phyloP scores from a whole-genome alignment of 2,329 filamentous ascomycete species.

The Xylariaceae sp. region DNA sequence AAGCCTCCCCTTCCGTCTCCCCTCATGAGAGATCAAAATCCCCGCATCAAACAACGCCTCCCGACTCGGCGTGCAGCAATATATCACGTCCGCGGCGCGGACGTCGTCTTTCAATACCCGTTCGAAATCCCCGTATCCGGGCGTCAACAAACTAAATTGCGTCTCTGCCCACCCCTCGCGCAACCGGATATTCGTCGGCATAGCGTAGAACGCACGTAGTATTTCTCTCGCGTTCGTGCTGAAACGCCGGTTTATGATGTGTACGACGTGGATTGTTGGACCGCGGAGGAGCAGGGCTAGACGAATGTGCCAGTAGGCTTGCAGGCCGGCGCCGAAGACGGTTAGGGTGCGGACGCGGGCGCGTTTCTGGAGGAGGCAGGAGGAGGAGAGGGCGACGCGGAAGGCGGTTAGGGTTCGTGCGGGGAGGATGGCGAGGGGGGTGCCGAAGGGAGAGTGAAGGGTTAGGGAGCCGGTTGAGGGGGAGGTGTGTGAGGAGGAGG shows the following conservation, averaged over 20 bases:
- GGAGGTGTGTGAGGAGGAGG: slow-evolving; percentile 40
- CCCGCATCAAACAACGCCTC: slow-evolving; percentile 68
- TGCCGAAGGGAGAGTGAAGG: slow-evolving; percentile 58
- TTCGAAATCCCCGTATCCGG: slow-evolving; percentile 61
- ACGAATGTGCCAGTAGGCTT: slow-evolving; percentile 92
- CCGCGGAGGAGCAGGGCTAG: slow-evolving; percentile 71
- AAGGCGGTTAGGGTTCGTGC: slow-evolving; percentile 73
- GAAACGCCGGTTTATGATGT: slow-evolving; percentile 76
- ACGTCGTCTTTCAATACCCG: slow-evolving; percentile 67
- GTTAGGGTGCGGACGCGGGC: slow-evolving; percentile 67
- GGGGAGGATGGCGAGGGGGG: slow-evolving; percentile 63
- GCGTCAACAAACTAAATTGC: slow-evolving; percentile 65
- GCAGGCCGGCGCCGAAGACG: slow-evolving; percentile 82
- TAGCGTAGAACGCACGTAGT: slow-evolving; percentile 43
- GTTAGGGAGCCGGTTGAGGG: slow-evolving; percentile 61
- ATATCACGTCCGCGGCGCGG: slow-evolving; percentile 70
- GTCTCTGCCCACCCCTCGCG: slow-evolving; percentile 59
- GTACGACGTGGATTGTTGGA: slow-evolving; percentile 67
- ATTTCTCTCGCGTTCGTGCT: slow-evolving; percentile 50
- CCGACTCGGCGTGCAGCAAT: slow-evolving; percentile 78
- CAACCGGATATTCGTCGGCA: slow-evolving; percentile 41
- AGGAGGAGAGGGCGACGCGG: slow-evolving; percentile 68
- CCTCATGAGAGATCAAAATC: slow-evolving; percentile 67
- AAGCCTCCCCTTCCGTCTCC: slow-evolving; percentile 63
- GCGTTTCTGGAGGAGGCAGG: slow-evolving; percentile 61